Percentiles rank a stretch among this genome's conserved stretches.
Conservation (phyloP, 208 protist species). For the Leishmania guyanensis region DNA sequence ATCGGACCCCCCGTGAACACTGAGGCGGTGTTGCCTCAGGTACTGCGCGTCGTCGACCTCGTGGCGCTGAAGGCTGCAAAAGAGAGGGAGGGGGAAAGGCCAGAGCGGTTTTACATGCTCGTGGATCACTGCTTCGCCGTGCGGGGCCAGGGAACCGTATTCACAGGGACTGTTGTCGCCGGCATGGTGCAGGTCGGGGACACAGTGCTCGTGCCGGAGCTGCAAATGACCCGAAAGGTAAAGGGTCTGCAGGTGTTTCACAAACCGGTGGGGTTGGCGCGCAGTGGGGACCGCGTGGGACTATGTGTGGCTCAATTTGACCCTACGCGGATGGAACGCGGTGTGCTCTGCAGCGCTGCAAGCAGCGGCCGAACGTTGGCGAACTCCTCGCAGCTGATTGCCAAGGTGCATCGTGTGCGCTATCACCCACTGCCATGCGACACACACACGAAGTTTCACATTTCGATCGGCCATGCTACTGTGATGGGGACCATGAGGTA, state of each 20-base stretch:
- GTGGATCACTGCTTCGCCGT: conserved; percentile 99
- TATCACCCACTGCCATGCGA: conserved; percentile 76
- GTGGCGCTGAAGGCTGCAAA: conserved; percentile 23
- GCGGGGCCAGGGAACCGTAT: conserved; percentile 95
- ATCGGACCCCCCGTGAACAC: conserved; percentile 34
- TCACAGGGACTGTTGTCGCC: conserved; percentile 96
- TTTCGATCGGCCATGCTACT: conserved; percentile 86
- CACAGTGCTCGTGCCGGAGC: conserved; percentile 87
- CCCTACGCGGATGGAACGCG: conserved; percentile 87
- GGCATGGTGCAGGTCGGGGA: conserved; percentile 86
- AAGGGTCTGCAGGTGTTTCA: conserved; percentile 97
- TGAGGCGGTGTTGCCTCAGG: conserved; percentile 40
- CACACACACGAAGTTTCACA: conserved; percentile 74
- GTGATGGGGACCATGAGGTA: conserved; percentile 86
- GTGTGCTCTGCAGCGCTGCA: conserved; percentile 65
- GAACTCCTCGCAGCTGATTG: conserved; percentile 43
- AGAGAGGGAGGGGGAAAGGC: conserved; percentile 12
- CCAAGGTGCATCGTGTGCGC: conserved; percentile 69
- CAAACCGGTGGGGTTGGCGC: conserved; percentile 73
- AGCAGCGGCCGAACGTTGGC: conserved; percentile 11
- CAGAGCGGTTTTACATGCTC: conserved; percentile 90
- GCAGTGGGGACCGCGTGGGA: conserved; percentile 90
- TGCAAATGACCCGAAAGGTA: conserved; percentile 79
- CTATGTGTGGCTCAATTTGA: conserved; percentile 94
- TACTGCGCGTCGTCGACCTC: conserved; percentile 39